Base-by-base conservation (phyloP, 1,284 basidiomycete species). In the Ganoderma lingzhi region DNA sequence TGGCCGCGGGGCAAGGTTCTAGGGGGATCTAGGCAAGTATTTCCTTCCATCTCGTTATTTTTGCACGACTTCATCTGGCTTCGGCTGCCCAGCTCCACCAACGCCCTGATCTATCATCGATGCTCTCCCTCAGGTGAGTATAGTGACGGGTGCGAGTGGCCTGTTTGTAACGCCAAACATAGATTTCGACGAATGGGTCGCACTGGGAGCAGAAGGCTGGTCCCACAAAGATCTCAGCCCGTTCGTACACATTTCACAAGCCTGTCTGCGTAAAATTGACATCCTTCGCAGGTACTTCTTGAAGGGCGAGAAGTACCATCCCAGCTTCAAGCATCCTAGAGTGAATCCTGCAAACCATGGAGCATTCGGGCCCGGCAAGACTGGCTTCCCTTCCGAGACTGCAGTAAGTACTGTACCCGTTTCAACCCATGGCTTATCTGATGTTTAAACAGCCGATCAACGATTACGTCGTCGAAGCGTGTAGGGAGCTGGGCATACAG, bases 161-260 rank as follows among this genome's bases (percentile, higher is more conserved):
- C 15, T 59, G 1, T 2, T 15, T 41, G 2, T 60, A 42, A 28
- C 28, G 2, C 3, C 15, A 19, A 15, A 23, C 19, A 12, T 73
- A 73, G 84, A 85, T 67, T 85, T 83, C 63, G 80, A 83, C 59
- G 73, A 76, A 12, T 85, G 84, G 84, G 83, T 76, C 12, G 53
- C 71, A 8, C 70, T 73, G 0, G 82, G 82, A 15, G 82, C 80
- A 0, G 74, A 68, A 5, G 83, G 82, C 2, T 85, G 83, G 84
- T 72, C 73, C 1, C 82, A 79, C 61, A 67, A 75, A 1, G 76
- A 78, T 19, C 71, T 84, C 63, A 73, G 76, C 53, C 79, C 76
- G 73, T 83, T 67, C 60, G 78, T 65, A 32, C 6, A 4, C 5
- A 8, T 28, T 12, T 17, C 19, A 32, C 30, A 10, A 58, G 10